These are phyloP conservation scores for Trichoderma aggressivum DNA, from an alignment of 2,329 filamentous ascomycete genomes.

Conservation along the genomic window DNA sequence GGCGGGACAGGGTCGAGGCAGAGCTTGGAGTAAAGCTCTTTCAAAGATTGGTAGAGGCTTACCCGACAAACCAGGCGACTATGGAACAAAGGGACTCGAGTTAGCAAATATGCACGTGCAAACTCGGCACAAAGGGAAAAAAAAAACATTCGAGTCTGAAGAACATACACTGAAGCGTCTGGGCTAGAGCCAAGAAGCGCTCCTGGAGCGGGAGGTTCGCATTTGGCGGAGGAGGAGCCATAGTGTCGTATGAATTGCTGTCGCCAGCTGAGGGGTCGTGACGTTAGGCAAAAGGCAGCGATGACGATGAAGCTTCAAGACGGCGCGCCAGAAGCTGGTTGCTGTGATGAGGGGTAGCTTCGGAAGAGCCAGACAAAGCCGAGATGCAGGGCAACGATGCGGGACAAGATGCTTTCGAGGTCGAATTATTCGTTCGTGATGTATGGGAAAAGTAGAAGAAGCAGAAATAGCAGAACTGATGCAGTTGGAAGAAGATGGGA, in stretches of 20 bases:
- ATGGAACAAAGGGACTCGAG: slow-evolving; percentile 24
- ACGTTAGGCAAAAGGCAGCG: background rate
- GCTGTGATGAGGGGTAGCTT: slow-evolving; percentile 3
- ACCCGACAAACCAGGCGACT: slow-evolving; percentile 82
- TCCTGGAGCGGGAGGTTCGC: slow-evolving; percentile 55
- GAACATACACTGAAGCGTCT: slow-evolving; percentile 85
- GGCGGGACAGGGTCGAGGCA: background rate
- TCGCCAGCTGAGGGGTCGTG: slow-evolving; percentile 15
- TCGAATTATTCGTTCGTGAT: background rate
- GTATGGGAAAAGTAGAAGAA: background rate
- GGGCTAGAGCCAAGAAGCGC: slow-evolving; percentile 72
- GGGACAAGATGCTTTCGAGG: background rate
- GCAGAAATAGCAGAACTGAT: background rate
- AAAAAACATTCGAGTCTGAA: slow-evolving; percentile 18
- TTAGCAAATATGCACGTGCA: slow-evolving; percentile 31
- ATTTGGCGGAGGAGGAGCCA: slow-evolving; percentile 12
- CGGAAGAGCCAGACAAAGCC: background rate
- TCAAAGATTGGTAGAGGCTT: slow-evolving; percentile 37
- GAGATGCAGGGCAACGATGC: background rate
- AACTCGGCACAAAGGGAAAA: background rate
- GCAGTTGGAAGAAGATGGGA: background rate
- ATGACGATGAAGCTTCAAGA: slow-evolving; percentile 9
- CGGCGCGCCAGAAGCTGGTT: background rate
- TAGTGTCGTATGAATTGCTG: background rate
- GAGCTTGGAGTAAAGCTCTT: background rate